phyloP scores from a whole-genome alignment of 164 flowering plant species.

The Liriodendron chinense region DNA sequence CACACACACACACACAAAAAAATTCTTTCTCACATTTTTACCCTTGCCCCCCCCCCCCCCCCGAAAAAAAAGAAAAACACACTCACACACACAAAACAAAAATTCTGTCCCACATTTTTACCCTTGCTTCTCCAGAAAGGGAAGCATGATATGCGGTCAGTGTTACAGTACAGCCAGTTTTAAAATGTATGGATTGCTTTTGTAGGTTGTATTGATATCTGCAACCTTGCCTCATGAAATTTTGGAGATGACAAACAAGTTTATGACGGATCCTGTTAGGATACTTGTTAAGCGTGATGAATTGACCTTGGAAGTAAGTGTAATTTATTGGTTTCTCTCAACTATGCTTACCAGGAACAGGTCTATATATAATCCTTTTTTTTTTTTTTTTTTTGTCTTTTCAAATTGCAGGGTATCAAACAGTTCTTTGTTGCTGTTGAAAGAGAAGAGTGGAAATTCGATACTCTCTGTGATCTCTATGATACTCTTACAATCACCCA shows the following conservation, averaged over 20 bases:
- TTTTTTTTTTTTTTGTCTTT: background rate
- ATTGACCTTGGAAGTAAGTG: conserved; percentile 81
- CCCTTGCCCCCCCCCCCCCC: background rate
- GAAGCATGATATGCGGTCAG: background rate
- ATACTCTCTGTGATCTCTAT: conserved; percentile 91
- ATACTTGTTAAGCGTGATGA: conserved; percentile 99
- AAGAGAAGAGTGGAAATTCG: conserved; percentile 97
- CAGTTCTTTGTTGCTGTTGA: conserved; percentile 97
- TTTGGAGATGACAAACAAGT: conserved; percentile 92
- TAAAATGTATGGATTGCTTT: background rate
- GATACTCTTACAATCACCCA: conserved; percentile 96
- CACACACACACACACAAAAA: too few relatives aligned
- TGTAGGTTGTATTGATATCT: conserved; percentile 86
- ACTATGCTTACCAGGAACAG: background rate
- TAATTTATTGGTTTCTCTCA: background rate
- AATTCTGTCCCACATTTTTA: too few relatives aligned
- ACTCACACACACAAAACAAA: background rate
- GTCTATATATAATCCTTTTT: background rate
- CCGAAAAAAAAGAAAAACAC: too few relatives aligned
- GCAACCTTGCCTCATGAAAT: conserved; percentile 98
- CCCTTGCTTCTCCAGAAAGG: background rate
- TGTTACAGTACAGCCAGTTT: background rate
- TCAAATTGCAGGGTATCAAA: conserved; percentile 76
- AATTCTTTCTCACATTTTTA: too few relatives aligned
- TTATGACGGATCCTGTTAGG: conserved; percentile 96